phyloP scores from a whole-genome alignment of 768 basidiomycete genomes.

The Hebeloma cylindrosporum region DNA sequence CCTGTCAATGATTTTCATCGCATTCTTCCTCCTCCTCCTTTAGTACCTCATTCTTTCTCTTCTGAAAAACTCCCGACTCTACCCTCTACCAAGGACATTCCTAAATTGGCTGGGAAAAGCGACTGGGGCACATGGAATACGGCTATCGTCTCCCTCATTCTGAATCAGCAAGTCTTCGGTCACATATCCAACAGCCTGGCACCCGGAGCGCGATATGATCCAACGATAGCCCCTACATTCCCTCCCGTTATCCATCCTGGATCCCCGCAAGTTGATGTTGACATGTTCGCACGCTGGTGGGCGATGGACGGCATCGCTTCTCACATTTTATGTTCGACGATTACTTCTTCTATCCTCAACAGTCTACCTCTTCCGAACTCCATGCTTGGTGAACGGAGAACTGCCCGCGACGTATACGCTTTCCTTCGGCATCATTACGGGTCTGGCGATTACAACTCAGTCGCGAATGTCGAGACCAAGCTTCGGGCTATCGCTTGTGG shows the following conservation, averaged over 20 bases:
- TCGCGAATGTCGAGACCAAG: not conserved
- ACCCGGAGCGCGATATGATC: not conserved
- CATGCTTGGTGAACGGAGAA: not conserved
- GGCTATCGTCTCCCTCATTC: slow-evolving; percentile 1
- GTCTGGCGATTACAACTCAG: slow-evolving; percentile 5
- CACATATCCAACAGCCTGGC: slow-evolving; percentile 1
- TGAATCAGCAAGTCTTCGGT: not conserved
- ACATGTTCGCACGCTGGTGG: not conserved
- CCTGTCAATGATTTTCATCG: not conserved
- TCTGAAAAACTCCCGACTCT: not conserved
- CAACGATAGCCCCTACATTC: not conserved
- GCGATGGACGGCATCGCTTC: not conserved
- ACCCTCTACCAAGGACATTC: slow-evolving; percentile 9
- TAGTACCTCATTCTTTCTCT: not conserved
- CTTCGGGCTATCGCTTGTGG: not conserved
- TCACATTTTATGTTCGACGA: not conserved
- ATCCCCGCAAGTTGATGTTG: not conserved
- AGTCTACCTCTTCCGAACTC: not conserved
- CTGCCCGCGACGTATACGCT: not conserved
- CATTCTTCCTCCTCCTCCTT: not conserved
- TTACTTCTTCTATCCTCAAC: not conserved
- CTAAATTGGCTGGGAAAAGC: slow-evolving; percentile 1
- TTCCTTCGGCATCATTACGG: not conserved
- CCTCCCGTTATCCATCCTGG: not conserved
- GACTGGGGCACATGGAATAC: slow-evolving; percentile 9